Evolutionary conservation across 352 stramenopile genomes (phyloP), one percentile per base, ranked within the genome.

Genomic region (Phytophthora kernoviae): DNA sequence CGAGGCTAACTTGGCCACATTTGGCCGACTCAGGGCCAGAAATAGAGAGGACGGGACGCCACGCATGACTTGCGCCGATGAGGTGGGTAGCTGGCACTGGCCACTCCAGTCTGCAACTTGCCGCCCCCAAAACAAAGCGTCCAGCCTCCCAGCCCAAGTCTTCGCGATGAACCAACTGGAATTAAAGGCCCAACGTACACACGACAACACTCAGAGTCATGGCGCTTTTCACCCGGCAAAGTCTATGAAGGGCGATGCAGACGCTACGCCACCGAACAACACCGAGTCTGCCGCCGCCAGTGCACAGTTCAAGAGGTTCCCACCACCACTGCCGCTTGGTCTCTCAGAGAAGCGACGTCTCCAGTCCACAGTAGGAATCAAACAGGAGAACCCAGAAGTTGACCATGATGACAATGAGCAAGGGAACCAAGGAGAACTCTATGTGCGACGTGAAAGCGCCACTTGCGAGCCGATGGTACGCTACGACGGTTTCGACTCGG

Each of bases 401-500:
- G 54, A 65, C 8, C 54, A 59, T 18, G 65, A 57, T 20, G 39
- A 51, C 43, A 45, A 21, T 56, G 36, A 20, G 45, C 24, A 6
- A 30, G 24, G 24, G 24, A 61, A 54, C 18, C 46, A 66, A 17
- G 44, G 41, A 1, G 51, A 52, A 7, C 33, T 47, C 20, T 44
- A 69, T 24, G 70, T n/a, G 45, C 44, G 51, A 40, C 43, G 43
- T 30, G 43, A 32, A 44, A 81, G 72, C 51, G 48, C 74, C 21
- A 59, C 30, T 21, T 73, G 63, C 32, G 68, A 80, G 43, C 56
- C 68, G 5, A 70, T 75, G 51, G 59, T 79, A 44, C 53, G 50
- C 7, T 83, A 82, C 54, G 71, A 87, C 30, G 50, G 54, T 36
- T 68, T 74, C 39, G 49, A 70, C 22, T 68, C 52, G 2, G 24